These are phyloP conservation scores for Saturnispora diversa DNA, from an alignment of 805 yeast species.

Conservation along the genomic window DNA sequence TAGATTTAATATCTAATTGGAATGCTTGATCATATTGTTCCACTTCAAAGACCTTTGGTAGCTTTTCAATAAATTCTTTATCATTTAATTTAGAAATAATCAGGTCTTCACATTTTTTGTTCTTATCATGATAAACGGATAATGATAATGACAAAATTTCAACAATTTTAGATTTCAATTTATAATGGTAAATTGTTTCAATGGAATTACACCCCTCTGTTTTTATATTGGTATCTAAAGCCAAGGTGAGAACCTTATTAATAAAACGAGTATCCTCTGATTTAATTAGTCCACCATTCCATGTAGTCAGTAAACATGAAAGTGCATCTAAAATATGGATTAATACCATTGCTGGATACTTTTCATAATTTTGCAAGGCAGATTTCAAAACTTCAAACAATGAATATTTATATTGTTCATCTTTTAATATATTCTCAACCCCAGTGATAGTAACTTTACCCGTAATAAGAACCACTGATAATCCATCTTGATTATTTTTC, in stretches of 20 bases:
- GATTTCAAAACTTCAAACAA: slow-evolving; percentile 48
- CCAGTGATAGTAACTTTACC: slow-evolving; percentile 38
- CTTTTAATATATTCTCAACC: slow-evolving; percentile 12
- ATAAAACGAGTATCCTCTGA: slow-evolving; percentile 41
- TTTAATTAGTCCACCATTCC: slow-evolving; percentile 57
- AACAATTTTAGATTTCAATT: slow-evolving; percentile 57
- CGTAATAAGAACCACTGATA: slow-evolving; percentile 61
- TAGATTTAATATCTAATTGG: slow-evolving; percentile 31
- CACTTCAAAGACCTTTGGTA: slow-evolving; percentile 34
- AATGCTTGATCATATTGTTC: slow-evolving; percentile 16
- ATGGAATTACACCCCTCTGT: slow-evolving; percentile 26
- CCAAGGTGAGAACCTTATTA: slow-evolving; percentile 30
- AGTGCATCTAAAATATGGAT: slow-evolving; percentile 65
- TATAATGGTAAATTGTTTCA: slow-evolving; percentile 46
- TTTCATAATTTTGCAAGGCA: slow-evolving; percentile 43
- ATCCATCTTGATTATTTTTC: slow-evolving; percentile 69
- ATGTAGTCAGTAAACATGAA: slow-evolving; percentile 65
- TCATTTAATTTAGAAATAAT: slow-evolving; percentile 28
- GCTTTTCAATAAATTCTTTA: slow-evolving; percentile 26
- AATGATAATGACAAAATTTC: slow-evolving; percentile 69
- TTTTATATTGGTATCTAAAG: slow-evolving; percentile 17
- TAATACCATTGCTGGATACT: slow-evolving; percentile 55
- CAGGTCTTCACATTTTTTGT: slow-evolving; percentile 32
- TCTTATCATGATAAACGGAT: slow-evolving; percentile 42
- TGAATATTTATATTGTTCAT: slow-evolving; percentile 29